These are phyloP conservation scores for Deinandra increscens DNA, from an alignment of 129 eudicot genomes.

Conservation along the genomic window DNA sequence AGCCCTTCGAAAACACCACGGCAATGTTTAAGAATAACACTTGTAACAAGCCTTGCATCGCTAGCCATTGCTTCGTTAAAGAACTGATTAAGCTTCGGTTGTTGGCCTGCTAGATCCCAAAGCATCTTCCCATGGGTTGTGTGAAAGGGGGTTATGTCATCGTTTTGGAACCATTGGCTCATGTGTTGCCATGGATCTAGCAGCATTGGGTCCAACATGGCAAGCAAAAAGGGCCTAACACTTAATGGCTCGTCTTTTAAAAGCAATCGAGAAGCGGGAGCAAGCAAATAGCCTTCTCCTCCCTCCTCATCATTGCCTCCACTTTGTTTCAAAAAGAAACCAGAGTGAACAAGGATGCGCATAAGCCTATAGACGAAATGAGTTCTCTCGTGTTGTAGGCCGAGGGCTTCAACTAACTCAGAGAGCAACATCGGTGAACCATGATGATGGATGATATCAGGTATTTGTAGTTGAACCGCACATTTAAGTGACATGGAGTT, in stretches of 20 bases:
- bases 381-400: conserved; percentile 21
- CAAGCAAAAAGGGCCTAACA: conserved; percentile 22
- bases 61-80: conserved; percentile 38
- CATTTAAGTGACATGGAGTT: conserved; percentile 39
- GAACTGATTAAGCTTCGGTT: conserved; percentile 19
- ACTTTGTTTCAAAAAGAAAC: conserved; percentile 21
- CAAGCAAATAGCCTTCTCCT: conserved; percentile 25
- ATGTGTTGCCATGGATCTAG: conserved; percentile 30
- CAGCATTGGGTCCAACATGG: conserved; percentile 16
- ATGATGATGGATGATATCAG: conserved; percentile 38
- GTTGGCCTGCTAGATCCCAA: conserved; percentile 14
- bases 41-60: conserved; percentile 31
- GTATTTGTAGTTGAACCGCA: conserved; percentile 44
- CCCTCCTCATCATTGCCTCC: not conserved
- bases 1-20: conserved; percentile 19
- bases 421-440: conserved; percentile 30
- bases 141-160: conserved; percentile 13
- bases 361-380: conserved; percentile 20
- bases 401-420: conserved; percentile 5
- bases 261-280: conserved; percentile 35
- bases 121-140: conserved; percentile 16
- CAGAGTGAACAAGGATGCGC: conserved; percentile 32
- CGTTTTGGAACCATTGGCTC: conserved; percentile 27
- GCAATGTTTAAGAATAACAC: conserved; percentile 14
- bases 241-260: conserved; percentile 28